These are phyloP conservation scores for Niveomyces coronatus DNA, from an alignment of 2,329 filamentous ascomycete genomes.

Conservation along the genomic window DNA sequence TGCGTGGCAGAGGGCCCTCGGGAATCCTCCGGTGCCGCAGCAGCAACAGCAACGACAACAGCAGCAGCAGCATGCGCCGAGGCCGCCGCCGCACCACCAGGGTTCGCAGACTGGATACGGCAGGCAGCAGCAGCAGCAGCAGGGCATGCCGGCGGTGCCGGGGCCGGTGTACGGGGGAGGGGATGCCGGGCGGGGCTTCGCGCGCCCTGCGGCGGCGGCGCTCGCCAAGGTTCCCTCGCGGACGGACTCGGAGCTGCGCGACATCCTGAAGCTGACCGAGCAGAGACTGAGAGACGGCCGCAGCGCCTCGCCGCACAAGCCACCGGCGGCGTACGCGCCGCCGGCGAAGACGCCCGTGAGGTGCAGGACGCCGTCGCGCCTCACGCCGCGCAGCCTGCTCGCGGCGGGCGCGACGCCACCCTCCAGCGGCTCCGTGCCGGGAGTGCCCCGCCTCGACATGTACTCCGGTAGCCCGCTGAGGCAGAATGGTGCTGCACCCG, in stretches of 20 bases:
- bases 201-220: not conserved
- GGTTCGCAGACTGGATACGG: not conserved
- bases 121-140: not conserved
- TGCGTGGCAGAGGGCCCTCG: not conserved
- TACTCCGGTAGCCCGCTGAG: not conserved
- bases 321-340: constrained; percentile 18
- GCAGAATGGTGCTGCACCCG: not conserved
- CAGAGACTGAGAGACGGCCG: constrained; percentile 34
- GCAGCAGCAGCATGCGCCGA: constrained; percentile 11
- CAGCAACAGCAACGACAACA: constrained; percentile 3
- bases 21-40: not conserved
- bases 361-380: constrained; percentile 13
- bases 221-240: constrained; percentile 1
- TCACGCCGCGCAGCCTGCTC: constrained; percentile 2
- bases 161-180: not conserved
- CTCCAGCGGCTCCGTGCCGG: too few species aligned
- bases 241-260: constrained; percentile 37
- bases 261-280: constrained; percentile 44
- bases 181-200: not conserved
- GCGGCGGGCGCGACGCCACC: constrained; percentile 11
- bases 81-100: constrained; percentile 3
- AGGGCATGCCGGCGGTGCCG: constrained; percentile 1
- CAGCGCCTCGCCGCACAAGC: constrained; percentile 22
- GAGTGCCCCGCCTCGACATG: constrained; percentile 1
- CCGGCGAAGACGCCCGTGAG: constrained; percentile 14